Evolutionary conservation across 331 rosid genomes (phyloP).

Genomic region (Cydonia oblonga): DNA sequence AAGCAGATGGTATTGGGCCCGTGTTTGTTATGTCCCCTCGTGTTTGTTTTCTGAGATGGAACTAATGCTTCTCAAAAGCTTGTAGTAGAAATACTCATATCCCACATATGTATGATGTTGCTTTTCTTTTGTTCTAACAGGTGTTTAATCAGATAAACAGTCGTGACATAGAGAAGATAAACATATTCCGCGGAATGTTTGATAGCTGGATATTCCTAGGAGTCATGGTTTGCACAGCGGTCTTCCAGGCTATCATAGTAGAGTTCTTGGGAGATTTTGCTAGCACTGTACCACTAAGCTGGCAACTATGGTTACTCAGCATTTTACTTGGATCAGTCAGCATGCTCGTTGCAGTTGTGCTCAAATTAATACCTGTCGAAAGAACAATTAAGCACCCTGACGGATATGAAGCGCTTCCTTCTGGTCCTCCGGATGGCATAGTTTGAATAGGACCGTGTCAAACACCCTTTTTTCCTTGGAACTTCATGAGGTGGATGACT

Average conservation of each 20-base stretch:
- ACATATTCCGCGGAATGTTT: constrained; percentile 72
- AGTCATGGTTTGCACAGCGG: constrained; percentile 45
- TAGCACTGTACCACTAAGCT: constrained; percentile 86
- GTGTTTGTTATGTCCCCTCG: background rate
- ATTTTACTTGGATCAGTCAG: constrained; percentile 59
- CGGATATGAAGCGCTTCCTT: constrained; percentile 62
- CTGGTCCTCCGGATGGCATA: constrained; percentile 28
- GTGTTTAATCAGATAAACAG: constrained; percentile 92
- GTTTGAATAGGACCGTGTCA: background rate
- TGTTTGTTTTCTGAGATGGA: background rate
- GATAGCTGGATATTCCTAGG: constrained; percentile 62
- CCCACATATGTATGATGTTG: background rate
- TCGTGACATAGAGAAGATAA: constrained; percentile 80
- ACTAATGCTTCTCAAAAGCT: background rate
- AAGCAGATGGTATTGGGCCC: background rate
- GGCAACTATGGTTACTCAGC: constrained; percentile 82
- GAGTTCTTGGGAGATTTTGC: constrained; percentile 83
- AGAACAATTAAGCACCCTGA: constrained; percentile 36
- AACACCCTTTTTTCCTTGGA: background rate
- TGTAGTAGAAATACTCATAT: background rate
- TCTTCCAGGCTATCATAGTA: constrained; percentile 65
- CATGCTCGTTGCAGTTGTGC: constrained; percentile 56
- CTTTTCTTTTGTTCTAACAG: constrained; percentile 22
- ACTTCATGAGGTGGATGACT: background rate
- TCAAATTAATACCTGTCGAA: constrained; percentile 75